Evolutionary conservation across 495 filamentous ascomycete genomes (phyloP), one percentile per base, ranked within the genome.

Genomic region (Xylaria palmicola): DNA sequence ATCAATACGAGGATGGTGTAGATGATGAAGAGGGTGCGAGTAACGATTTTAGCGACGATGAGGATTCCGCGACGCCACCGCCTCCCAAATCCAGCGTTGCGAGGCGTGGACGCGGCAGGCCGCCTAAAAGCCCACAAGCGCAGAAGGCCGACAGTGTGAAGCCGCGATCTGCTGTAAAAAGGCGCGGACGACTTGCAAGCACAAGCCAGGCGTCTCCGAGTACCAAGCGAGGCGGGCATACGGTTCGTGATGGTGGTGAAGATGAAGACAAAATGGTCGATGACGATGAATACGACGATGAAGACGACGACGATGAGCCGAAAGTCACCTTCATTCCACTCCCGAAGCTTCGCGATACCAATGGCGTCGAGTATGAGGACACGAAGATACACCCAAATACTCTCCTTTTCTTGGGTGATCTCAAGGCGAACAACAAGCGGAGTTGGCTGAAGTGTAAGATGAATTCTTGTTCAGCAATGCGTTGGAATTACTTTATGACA

Each of bases 301-400:
- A 73, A 1, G 75, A 79, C 49, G 65, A 65, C 12, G 72, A 74
- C 20, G 72, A 72, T 15, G 65, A 67, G 6, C 67, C 71, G 30
- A 69, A 73, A 9, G 70, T 78, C 24, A 77, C 74, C 12, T 84
- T 91, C 66, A 88, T 91, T 64, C 82, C 86, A 45, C 83, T 88
- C 45, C 87, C 85, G 24, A 86, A 90, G 72, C 79, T 90, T 6
- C 81, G 90, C 59, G 85, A 85, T 40, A 79, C 83, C 10, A 88
- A 85, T 6, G 81, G 83, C 10, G 79, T 85, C 6, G 81, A 81
- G 0, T 96, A 96, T 74, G 70, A 77, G 29, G 86, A 91, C 61
- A 77, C 86, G 39, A 85, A 74, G 6, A 74, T 96, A 44, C 92
- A 96, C 74, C 85, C 86, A 26, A 95, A 96, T 65, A 96, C 91